Evolutionary conservation across 805 yeast genomes (phyloP), one percentile per base, ranked within the genome.

Genomic region (Zygosaccharomyces rouxii): DNA sequence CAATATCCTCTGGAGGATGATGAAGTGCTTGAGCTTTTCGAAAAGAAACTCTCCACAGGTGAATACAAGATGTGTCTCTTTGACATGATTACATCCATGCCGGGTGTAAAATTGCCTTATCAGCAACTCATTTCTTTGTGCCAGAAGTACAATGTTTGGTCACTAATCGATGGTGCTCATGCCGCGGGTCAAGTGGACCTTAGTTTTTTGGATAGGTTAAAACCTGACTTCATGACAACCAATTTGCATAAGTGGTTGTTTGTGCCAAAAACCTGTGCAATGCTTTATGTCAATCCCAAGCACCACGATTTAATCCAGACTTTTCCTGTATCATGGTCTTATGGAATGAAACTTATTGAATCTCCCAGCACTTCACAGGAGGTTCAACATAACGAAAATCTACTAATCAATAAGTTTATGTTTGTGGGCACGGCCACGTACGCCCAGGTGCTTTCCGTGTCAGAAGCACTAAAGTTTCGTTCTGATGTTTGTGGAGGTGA

Each of bases 151-250:
- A 63, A 66, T 11, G 77, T 78, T 4, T 51, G 81, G 40, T 78
- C 86, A 3, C 64, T 82, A 38, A 74, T 85, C 22, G 92, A 85
- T 61, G 92, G 85, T 11, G 92, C 90, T 4, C 92, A 85, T 59
- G 76, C 80, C 1, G 71, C 79, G 30, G 92, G 92, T 0, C 65
- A 73, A 47, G 56, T 78, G 26, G 74, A 75, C 7, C 46, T 77
- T n/a, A 67, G 72, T 40, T 56, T 63, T 46, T 54, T 80, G 30
- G 64, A 62, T 10, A 58, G 58, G 10, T 53, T 76, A 21, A 53
- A 71, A 41, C 86, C 89, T 0, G 89, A 83, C 56, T 84, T 81
- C 59, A 77, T 72, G 59, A 71, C 75, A 21, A 66, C 83, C 18
- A 85, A 84, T 57, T 67, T 84, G 16, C 90, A 85, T 70, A 85